Base-by-base conservation (phyloP, 1,284 basidiomycete genomes). In the Retiboletus fuscus region DNA sequence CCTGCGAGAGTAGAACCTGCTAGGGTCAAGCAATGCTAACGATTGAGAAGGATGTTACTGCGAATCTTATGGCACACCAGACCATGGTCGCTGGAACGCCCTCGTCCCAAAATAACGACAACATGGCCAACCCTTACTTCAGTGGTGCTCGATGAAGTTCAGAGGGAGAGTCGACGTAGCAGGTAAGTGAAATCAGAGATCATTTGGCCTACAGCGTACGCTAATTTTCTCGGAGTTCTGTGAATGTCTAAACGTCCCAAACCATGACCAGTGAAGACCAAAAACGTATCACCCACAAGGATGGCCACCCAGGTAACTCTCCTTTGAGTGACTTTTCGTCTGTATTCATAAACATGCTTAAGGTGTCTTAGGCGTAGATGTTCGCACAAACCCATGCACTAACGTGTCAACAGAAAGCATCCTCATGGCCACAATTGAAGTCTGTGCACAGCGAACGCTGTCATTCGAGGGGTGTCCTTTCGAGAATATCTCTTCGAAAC, bases 181-280 rank as follows among this genome's bases (percentile, higher is more conserved):
- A 49, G 61, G 75, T 74, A 15, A 12, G 55, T 26, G 61, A 34
- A 22, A 60, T 58, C 18, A 7, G 39, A 57, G 2, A 24, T 13
- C 6, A 22, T n/a, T 22, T 22, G 24, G 6, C 39, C 26, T 46
- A 34, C 41, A 8, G 7, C 3, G 3, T 13, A 26, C 13, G 16
- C 24, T 63, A 30, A 73, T 8, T 15, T 53, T 28, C 24, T 53
- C 12, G 13, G 46, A 73, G 69, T 41, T 65, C 43, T 28, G 11
- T 53, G 10, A 60, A 72, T 30, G 47, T 43, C 24, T 53, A 30
- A 18, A 43, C 5, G 2, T 28, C 73, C 63, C 47, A 11, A 20
- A 10, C 2, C 1, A 20, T 34, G 11, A 46, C 28, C 1, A 26
- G 22, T 11, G n/a, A 58, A 30, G 46, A 53, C 18, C 43, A 44